phyloP scores from a whole-genome alignment of 2,329 filamentous ascomycete species.

The Didymellaceae sp. region DNA sequence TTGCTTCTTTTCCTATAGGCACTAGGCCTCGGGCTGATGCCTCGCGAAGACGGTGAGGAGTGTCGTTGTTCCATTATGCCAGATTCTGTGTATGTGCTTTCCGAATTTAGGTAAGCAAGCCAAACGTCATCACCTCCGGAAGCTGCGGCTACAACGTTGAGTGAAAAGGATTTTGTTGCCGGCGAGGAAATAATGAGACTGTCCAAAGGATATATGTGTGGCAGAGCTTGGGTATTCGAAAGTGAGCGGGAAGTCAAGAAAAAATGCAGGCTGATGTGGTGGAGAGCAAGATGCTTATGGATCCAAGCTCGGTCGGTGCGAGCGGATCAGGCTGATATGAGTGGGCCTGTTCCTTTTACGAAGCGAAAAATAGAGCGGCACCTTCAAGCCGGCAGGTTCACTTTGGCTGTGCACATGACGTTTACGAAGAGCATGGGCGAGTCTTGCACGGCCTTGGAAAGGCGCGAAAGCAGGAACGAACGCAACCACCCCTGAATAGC shows the following conservation, averaged over 20 bases:
- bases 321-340: slow-evolving; percentile 33
- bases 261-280: slow-evolving; percentile 24
- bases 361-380: slow-evolving; percentile 38
- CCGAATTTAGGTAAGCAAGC: slow-evolving; percentile 24
- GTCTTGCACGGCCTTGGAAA: slow-evolving; percentile 37
- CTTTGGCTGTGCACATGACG: slow-evolving; percentile 44
- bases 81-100: not conserved
- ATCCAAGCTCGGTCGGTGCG: slow-evolving; percentile 7
- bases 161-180: slow-evolving; percentile 1
- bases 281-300: slow-evolving; percentile 21
- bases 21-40: slow-evolving; percentile 29
- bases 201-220: slow-evolving; percentile 1
- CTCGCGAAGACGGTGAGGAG: slow-evolving; percentile 27
- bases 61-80: slow-evolving; percentile 37
- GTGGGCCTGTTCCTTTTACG: slow-evolving; percentile 36
- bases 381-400: slow-evolving; percentile 21
- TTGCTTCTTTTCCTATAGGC: slow-evolving; percentile 44
- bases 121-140: slow-evolving; percentile 33
- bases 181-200: slow-evolving; percentile 6
- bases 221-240: not conserved
- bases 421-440: slow-evolving; percentile 36
- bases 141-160: slow-evolving; percentile 21
- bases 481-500: slow-evolving; percentile 15
- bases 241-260: slow-evolving; percentile 25
- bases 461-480: slow-evolving; percentile 20